Evolutionary conservation across 2,329 filamentous ascomycete genomes (phyloP), one percentile per base, ranked within the genome.

Genomic region (Cladosporium sp.): DNA sequence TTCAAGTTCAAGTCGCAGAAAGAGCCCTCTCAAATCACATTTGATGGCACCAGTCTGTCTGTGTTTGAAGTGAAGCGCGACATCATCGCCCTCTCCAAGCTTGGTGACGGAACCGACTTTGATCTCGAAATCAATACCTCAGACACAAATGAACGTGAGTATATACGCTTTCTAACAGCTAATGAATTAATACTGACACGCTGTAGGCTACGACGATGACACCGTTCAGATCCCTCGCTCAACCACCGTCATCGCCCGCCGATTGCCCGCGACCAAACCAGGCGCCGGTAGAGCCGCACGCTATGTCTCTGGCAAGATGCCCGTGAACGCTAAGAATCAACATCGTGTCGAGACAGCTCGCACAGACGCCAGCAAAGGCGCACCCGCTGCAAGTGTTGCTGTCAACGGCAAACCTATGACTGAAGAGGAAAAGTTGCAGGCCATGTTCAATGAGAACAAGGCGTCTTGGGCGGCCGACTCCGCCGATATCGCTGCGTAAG

Each of bases 1-100:
- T 99, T 97, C 91, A 97, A 97, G 83, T 99, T 99, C 89, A 98
- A 97, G 83, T 98, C 94, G 73, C 93, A 96, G 78, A 97, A 93
- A 83, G 95, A 98, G 77, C 92, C 93, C 67, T 92, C 92, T 66
- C 89, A 93, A 76, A 93, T 99, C 74, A 91, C 93, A 76, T 98
- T 99, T 79, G 94, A 99, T 80, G 95, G 95, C 77, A 97, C 94
- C 74, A 92, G 92, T 80, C 96, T 98, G 77, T 97, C 94, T 68
- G 95, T 98, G 69, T 99, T 98, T 81, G 96, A 99, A 78, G 85
- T 99, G 77, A 99, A 99, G 83, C 91, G 94, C 83, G 95, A 98
- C 81, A 99, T 99, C 76, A 99, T 99, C 82, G 89, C 87, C 78
- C 91, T 94, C 79, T 96, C 92, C 79, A 92, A 92, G 68, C 86